Conservation (phyloP, 2,329 filamentous ascomycete genomes). For the Paecilomyces variotii region DNA sequence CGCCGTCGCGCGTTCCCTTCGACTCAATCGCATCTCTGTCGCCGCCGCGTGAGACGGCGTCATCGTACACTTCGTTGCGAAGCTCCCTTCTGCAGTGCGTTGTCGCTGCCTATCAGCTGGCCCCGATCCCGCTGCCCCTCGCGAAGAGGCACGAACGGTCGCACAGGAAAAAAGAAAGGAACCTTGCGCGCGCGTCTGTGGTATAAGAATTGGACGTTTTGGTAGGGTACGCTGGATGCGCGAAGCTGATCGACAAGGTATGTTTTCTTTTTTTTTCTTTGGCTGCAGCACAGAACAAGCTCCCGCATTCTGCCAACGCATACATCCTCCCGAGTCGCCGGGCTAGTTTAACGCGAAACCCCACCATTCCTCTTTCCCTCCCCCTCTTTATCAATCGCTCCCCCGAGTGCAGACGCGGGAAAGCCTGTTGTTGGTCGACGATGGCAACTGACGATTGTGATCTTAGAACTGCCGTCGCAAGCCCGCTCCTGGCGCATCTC, state of each 20-base stretch:
- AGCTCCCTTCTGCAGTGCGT: background rate
- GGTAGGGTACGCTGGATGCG: constrained; percentile 17
- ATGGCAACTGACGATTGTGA: constrained; percentile 5
- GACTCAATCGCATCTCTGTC: constrained; percentile 1
- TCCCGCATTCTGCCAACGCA: constrained; percentile 32
- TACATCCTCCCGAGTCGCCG: constrained; percentile 24
- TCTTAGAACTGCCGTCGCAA: constrained; percentile 17
- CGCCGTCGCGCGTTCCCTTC: constrained; percentile 2
- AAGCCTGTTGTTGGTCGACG: constrained; percentile 1
- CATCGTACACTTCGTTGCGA: background rate
- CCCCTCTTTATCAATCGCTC: constrained; percentile 14
- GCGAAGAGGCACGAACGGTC: background rate
- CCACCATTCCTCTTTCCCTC: constrained; percentile 12
- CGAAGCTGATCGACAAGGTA: constrained; percentile 27
- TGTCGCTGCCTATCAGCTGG: background rate
- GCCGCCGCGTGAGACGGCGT: constrained; percentile 5
- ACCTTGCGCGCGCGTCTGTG: constrained; percentile 7
- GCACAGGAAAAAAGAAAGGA: background rate
- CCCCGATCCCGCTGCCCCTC: background rate
- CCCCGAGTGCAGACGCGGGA: constrained; percentile 1
- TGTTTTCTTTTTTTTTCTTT: constrained; percentile 15
- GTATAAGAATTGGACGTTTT: constrained; percentile 9
- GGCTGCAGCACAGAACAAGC: constrained; percentile 18
- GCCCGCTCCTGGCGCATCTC: constrained; percentile 13
- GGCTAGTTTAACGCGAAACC: constrained; percentile 20